Evolutionary conservation across 2,329 filamentous ascomycete species (phyloP).

Genomic region (Orbilia quercus): DNA sequence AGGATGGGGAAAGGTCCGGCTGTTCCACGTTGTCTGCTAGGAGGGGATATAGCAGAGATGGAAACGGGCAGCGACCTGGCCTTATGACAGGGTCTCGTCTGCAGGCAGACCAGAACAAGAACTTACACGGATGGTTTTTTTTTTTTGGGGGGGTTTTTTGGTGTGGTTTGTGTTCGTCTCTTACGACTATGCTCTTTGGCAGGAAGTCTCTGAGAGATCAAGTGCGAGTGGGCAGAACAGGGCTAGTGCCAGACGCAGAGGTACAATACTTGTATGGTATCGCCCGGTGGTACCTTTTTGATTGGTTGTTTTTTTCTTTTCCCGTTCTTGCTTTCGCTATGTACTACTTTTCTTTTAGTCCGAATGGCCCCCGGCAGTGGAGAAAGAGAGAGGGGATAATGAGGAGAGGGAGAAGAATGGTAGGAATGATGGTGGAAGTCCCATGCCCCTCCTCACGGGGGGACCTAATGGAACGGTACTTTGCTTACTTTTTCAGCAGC

Average conservation of each 20-base stretch:
- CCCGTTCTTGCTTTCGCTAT: constrained; percentile 16
- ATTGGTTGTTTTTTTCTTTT: no score
- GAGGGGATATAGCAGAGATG: constrained; percentile 49
- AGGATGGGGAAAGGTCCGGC: constrained; percentile 45
- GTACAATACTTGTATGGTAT: constrained; percentile 51
- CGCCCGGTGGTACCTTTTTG: constrained; percentile 50
- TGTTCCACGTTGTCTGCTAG: constrained; percentile 51
- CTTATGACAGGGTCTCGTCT: constrained; percentile 54
- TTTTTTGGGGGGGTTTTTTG: constrained; percentile 25
- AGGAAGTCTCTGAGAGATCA: constrained; percentile 44
- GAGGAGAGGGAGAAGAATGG: neutral
- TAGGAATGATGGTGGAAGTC: constrained; percentile 18
- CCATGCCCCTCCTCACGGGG: constrained; percentile 51
- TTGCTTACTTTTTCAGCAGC: constrained; percentile 53
- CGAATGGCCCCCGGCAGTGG: constrained; percentile 4
- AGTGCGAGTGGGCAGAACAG: constrained; percentile 37
- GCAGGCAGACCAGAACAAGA: constrained; percentile 42
- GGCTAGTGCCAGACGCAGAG: constrained; percentile 43
- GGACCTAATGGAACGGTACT: constrained; percentile 24
- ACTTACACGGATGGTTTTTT: constrained; percentile 47
- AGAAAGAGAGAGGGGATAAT: neutral
- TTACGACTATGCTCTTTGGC: constrained; percentile 52
- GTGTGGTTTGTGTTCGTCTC: constrained; percentile 49
- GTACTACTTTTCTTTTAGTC: constrained; percentile 51
- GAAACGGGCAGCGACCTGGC: constrained; percentile 50